Evolutionary conservation across 2,329 filamentous ascomycete genomes (phyloP).

Genomic region (Talaromyces sp.): DNA sequence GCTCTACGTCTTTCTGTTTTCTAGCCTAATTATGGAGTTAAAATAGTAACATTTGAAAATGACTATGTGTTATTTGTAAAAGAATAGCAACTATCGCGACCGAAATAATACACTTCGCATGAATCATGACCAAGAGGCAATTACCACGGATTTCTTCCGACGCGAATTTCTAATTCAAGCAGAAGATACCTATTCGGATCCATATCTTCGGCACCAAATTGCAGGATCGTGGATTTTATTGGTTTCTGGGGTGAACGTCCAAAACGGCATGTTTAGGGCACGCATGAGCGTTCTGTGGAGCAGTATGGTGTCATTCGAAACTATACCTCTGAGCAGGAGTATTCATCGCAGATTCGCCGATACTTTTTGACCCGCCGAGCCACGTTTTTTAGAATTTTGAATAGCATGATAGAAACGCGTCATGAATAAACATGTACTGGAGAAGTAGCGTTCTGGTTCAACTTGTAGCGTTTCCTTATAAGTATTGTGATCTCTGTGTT

Average conservation of each 20-base stretch:
- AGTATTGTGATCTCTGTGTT: neutral
- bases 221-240: neutral
- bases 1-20: neutral
- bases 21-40: neutral
- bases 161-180: neutral
- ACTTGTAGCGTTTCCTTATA: neutral
- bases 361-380: neutral
- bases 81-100: neutral
- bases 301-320: constrained; percentile 3
- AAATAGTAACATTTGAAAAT: too few species aligned
- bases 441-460: neutral
- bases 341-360: neutral
- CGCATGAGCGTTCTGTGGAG: constrained; percentile 5
- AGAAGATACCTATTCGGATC: neutral
- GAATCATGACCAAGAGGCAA: neutral
- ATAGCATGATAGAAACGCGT: neutral
- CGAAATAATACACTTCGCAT: neutral
- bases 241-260: neutral
- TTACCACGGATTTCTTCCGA: neutral
- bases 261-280: neutral
- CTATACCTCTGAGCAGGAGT: neutral
- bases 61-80: neutral
- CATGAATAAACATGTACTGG: neutral
- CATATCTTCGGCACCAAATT: neutral
- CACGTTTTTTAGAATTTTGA: neutral